Evolutionary conservation across 106 monocot genomes (phyloP).

Genomic region (Xerophyta viscosa): DNA sequence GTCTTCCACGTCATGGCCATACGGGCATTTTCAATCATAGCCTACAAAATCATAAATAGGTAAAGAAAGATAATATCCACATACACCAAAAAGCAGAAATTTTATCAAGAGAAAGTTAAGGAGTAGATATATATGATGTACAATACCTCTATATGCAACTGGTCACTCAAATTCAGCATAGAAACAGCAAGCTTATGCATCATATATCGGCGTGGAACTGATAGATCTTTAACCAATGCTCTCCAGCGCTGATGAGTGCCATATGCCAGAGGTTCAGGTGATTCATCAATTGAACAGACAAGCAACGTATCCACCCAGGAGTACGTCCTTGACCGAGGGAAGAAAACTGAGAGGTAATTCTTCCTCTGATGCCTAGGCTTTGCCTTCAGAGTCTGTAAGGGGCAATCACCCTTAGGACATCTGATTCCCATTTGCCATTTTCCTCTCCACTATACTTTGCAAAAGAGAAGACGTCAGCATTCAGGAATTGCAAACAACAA

Average conservation of each 20-base stretch:
- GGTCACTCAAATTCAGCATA: constrained; percentile 57
- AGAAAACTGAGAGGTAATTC: constrained; percentile 68
- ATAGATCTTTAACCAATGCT: constrained; percentile 67
- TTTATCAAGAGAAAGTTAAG: no score
- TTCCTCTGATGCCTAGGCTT: constrained; percentile 92
- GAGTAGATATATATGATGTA: neutral
- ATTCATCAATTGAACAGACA: constrained; percentile 55
- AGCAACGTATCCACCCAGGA: constrained; percentile 81
- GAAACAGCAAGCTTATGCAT: constrained; percentile 69
- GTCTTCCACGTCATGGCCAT: constrained; percentile 50
- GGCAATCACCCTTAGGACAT: constrained; percentile 65
- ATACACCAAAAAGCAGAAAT: no score
- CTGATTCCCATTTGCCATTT: constrained; percentile 91
- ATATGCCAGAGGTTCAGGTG: constrained; percentile 61
- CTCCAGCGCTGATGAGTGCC: constrained; percentile 79
- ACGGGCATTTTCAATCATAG: constrained; percentile 60
- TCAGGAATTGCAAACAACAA: no score
- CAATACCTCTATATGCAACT: constrained; percentile 70
- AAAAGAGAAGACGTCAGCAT: constrained; percentile 1
- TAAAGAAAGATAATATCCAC: neutral
- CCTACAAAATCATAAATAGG: constrained; percentile 21
- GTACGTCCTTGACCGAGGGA: constrained; percentile 77
- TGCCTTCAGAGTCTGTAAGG: constrained; percentile 68
- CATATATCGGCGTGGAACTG: constrained; percentile 41
- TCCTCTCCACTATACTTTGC: constrained; percentile 85